These are phyloP conservation scores for Cadophora luteo-olivacea DNA, from an alignment of 2,329 filamentous ascomycete genomes.

Conservation along the genomic window DNA sequence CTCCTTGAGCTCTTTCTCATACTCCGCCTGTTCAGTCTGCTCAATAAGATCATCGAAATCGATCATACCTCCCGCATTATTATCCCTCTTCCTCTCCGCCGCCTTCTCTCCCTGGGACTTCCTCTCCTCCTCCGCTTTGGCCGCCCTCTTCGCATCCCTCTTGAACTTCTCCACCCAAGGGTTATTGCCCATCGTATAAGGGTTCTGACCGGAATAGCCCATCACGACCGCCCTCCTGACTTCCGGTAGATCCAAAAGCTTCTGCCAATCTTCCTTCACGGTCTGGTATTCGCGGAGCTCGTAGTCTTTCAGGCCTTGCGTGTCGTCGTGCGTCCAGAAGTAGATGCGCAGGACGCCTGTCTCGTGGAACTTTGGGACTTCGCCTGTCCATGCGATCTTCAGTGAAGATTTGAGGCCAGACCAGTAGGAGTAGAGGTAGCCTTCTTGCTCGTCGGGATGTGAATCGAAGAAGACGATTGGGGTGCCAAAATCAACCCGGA, in stretches of 20 bases:
- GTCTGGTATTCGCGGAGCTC: slow-evolving; percentile 37
- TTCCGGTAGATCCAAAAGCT: slow-evolving; percentile 35
- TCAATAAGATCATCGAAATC: slow-evolving; percentile 32
- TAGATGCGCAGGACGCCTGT: slow-evolving; percentile 38
- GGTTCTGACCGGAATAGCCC: slow-evolving; percentile 40
- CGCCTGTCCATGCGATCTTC: slow-evolving; percentile 38
- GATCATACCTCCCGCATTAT: slow-evolving; percentile 14
- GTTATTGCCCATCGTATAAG: slow-evolving; percentile 35
- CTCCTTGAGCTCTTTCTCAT: slow-evolving; percentile 25
- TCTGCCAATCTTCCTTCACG: slow-evolving; percentile 37
- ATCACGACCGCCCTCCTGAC: slow-evolving; percentile 37
- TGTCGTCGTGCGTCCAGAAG: slow-evolving; percentile 38
- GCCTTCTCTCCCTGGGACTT: slow-evolving; percentile 10
- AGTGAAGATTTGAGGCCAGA: slow-evolving; percentile 34
- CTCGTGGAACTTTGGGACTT: slow-evolving; percentile 36
- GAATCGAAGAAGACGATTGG: slow-evolving; percentile 41
- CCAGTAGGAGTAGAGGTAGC: slow-evolving; percentile 37
- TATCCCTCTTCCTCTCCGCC: slow-evolving; percentile 14
- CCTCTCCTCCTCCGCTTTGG: slow-evolving; percentile 15
- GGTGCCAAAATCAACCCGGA: slow-evolving; percentile 29
- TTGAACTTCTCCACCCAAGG: slow-evolving; percentile 34
- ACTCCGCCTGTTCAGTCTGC: slow-evolving; percentile 27
- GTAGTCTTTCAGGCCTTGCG: slow-evolving; percentile 38
- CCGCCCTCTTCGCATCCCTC: slow-evolving; percentile 25
- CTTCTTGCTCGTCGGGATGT: slow-evolving; percentile 40